phyloP scores from a whole-genome alignment of 371 early-diverging fungal genomes.

The Mortierella sp. region DNA sequence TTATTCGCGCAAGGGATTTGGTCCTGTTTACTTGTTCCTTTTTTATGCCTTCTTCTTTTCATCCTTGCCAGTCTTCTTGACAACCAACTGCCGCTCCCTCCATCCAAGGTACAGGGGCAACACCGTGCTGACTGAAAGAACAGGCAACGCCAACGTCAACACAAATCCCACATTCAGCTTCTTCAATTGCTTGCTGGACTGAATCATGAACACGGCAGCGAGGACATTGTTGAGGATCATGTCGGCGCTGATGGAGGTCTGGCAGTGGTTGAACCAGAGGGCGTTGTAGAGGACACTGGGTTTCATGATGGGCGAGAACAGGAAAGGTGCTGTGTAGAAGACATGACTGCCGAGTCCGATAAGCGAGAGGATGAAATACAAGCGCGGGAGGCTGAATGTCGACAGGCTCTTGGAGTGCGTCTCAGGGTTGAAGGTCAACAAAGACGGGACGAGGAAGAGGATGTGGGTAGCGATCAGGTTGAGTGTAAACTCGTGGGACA shows the following conservation, averaged over 20 bases:
- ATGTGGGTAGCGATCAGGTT: slow-evolving; percentile 49
- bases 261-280: slow-evolving; percentile 54
- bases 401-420: slow-evolving; percentile 25
- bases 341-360: slow-evolving; percentile 43
- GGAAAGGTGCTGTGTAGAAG: slow-evolving; percentile 44
- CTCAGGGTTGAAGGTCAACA: slow-evolving; percentile 46
- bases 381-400: slow-evolving; percentile 28
- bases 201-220: slow-evolving; percentile 47
- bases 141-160: slow-evolving; percentile 50
- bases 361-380: slow-evolving; percentile 41
- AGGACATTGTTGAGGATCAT: slow-evolving; percentile 51
- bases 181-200: slow-evolving; percentile 35
- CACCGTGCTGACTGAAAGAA: slow-evolving; percentile 64
- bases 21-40: background rate
- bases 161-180: slow-evolving; percentile 28
- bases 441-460: slow-evolving; percentile 42
- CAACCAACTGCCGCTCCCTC: slow-evolving; percentile 51
- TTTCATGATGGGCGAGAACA: slow-evolving; percentile 44
- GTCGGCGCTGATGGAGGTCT: slow-evolving; percentile 57
- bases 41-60: slow-evolving; percentile 29
- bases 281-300: slow-evolving; percentile 34
- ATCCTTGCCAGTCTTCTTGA: slow-evolving; percentile 8
- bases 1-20: background rate
- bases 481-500: slow-evolving; percentile 31
- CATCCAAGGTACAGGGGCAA: slow-evolving; percentile 64